These are phyloP conservation scores for Mitragyna speciosa DNA, from an alignment of 257 asterid species.

Conservation along the genomic window DNA sequence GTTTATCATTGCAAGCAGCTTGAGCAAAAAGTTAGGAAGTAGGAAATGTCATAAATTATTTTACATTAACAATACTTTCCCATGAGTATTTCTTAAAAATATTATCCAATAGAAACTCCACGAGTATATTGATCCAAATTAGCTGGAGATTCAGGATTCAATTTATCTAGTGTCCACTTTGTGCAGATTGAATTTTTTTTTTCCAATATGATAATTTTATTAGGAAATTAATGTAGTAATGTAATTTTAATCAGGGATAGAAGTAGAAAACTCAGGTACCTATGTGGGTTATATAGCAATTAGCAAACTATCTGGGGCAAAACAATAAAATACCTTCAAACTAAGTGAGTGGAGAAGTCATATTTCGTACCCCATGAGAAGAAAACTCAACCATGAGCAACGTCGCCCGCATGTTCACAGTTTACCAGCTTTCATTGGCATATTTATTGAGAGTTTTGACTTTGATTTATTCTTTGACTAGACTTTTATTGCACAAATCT, in stretches of 20 bases:
- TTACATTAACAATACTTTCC: background rate
- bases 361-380: background rate
- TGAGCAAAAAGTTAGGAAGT: background rate
- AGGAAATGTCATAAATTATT: no score
- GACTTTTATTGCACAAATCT: constrained; percentile 33
- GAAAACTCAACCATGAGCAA: constrained; percentile 26
- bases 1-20: background rate
- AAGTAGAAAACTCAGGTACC: background rate
- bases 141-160: background rate
- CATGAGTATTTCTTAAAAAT: background rate
- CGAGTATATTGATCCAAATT: background rate
- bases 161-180: background rate
- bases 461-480: constrained; percentile 47
- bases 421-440: constrained; percentile 32
- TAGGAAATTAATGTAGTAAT: background rate
- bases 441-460: constrained; percentile 33
- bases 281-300: background rate
- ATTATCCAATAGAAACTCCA: background rate
- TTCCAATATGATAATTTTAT: no score
- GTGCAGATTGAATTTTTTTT: no score
- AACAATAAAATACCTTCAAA: background rate
- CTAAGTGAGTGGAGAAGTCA: background rate
- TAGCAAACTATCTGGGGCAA: constrained; percentile 4
- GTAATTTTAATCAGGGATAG: background rate
- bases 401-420: constrained; percentile 35